Percentiles rank a stretch among this genome's conserved stretches.
Evolutionary conservation across 257 asterid genomes (phyloP).

Genomic region (Nicotiana obtusifolia): DNA sequence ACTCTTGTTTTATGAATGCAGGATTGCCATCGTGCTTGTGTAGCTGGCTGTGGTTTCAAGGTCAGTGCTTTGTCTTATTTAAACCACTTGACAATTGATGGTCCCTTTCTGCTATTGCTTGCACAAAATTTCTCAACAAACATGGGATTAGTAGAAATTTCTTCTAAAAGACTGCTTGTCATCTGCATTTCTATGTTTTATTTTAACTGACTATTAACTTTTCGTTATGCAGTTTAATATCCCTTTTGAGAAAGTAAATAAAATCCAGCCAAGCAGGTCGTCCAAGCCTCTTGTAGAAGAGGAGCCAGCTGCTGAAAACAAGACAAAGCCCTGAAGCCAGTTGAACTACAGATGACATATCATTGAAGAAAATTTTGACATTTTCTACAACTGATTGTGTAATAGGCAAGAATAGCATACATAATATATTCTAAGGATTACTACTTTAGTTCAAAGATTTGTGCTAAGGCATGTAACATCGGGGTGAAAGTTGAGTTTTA

Average conservation of each 20-base stretch:
- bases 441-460: neutral
- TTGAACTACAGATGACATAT: no score
- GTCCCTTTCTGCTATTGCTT: no score
- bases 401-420: neutral
- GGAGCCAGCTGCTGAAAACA: constrained; percentile 34
- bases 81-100: neutral
- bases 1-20: constrained; percentile 16
- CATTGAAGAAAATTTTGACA: neutral
- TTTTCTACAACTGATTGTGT: neutral
- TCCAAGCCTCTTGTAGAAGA: constrained; percentile 32
- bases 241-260: constrained; percentile 41
- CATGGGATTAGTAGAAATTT: no score
- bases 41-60: constrained; percentile 78
- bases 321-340: constrained; percentile 12
- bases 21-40: constrained; percentile 78
- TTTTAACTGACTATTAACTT: neutral
- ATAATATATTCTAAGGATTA: neutral
- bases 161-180: neutral
- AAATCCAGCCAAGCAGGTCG: constrained; percentile 47
- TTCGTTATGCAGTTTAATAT: constrained; percentile 54
- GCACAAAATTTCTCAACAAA: no score
- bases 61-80: constrained; percentile 22
- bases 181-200: neutral
- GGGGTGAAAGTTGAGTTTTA: neutral
- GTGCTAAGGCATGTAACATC: neutral